Evolutionary conservation across 768 basidiomycete genomes (phyloP).

Genomic region (Mycena floridula): DNA sequence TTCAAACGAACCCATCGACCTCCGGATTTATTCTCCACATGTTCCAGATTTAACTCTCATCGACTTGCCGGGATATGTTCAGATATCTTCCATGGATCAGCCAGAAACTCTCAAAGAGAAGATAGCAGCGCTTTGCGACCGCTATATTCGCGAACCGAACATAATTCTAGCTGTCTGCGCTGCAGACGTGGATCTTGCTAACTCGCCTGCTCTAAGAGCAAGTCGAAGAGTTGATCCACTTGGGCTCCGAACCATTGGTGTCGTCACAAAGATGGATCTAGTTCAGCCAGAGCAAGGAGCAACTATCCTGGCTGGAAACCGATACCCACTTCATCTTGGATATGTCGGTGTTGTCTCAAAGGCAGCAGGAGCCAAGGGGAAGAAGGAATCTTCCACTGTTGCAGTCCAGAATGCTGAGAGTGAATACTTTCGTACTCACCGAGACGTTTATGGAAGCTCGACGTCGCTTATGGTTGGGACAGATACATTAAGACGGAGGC

Average conservation of each 20-base stretch:
- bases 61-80: conserved; percentile 95
- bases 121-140: conserved; percentile 83
- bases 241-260: conserved; percentile 92
- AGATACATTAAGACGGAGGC: conserved; percentile 77
- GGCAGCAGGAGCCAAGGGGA: conserved; percentile 49
- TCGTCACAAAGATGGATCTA: conserved; percentile 98
- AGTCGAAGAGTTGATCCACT: conserved; percentile 93
- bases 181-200: conserved; percentile 97
- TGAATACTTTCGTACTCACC: conserved; percentile 62
- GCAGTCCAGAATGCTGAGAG: conserved; percentile 53
- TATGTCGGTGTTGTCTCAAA: conserved; percentile 97
- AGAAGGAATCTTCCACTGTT: conserved; percentile 40
- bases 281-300: conserved; percentile 84
- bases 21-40: conserved; percentile 91
- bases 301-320: conserved; percentile 74
- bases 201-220: conserved; percentile 91
- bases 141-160: conserved; percentile 99
- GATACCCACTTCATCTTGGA: conserved; percentile 95
- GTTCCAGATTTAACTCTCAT: conserved; percentile 98
- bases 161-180: conserved; percentile 98
- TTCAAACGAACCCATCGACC: conserved; percentile 92
- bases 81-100: conserved; percentile 92
- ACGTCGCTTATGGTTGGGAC: conserved; percentile 85
- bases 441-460: conserved; percentile 53
- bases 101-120: conserved; percentile 93